Percentiles rank a stretch among this genome's conserved stretches.
Evolutionary conservation across 495 filamentous ascomycete species (phyloP).

Genomic region (Xylaria bambusicola): DNA sequence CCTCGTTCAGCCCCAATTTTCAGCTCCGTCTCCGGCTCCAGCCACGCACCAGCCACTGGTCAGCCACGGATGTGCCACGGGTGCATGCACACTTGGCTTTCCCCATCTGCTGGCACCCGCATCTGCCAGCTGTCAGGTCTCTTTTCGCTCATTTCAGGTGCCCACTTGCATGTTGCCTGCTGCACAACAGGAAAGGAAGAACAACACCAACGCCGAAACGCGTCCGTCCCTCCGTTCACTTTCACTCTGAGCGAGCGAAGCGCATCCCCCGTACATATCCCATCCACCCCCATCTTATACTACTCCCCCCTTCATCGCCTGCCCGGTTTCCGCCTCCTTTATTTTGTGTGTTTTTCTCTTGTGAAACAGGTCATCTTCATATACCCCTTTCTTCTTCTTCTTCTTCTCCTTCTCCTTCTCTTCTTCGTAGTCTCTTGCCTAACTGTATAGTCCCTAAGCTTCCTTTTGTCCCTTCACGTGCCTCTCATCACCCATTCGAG

Average conservation of each 20-base stretch:
- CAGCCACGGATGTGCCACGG: too few species aligned
- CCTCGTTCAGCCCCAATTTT: too few species aligned
- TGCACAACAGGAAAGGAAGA: not conserved
- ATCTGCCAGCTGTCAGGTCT: conserved; percentile 9
- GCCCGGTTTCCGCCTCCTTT: not conserved
- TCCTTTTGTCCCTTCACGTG: too few species aligned
- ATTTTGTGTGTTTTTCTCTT: not conserved
- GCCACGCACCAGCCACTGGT: conserved; percentile 1
- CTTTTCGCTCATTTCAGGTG: not conserved
- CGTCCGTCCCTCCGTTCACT: conserved; percentile 9
- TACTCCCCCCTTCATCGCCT: not conserved
- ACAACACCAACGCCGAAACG: conserved; percentile 16
- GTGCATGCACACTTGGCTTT: too few species aligned
- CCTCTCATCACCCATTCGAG: too few species aligned
- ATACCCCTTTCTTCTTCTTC: not conserved
- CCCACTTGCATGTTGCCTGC: not conserved
- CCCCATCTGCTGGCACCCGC: too few species aligned
- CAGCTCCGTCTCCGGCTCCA: not conserved
- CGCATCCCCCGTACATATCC: not conserved
- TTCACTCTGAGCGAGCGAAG: conserved; percentile 9
- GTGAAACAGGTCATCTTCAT: not conserved
- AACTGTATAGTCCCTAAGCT: too few species aligned
- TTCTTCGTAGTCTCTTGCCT: too few species aligned
- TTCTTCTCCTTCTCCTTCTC: not conserved
- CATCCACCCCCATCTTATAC: not conserved